A percentile compares a stretch with the other conserved stretches of the same genome.
phyloP scores from a whole-genome alignment of 768 basidiomycete genomes.

The Agaricus subrufescens region DNA sequence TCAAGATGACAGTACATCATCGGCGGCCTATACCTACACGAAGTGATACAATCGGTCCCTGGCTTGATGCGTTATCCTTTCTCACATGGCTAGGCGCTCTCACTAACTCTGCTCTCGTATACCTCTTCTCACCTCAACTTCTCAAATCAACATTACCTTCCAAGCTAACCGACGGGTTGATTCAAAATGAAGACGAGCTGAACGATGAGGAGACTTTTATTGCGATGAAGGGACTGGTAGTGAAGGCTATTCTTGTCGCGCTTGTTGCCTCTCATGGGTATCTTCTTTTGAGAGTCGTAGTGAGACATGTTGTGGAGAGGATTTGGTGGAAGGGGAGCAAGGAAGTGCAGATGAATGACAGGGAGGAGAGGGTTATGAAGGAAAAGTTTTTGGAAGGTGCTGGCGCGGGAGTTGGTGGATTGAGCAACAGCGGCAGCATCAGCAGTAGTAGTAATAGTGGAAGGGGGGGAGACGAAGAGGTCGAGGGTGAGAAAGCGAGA shows the following conservation, averaged over 20 bases:
- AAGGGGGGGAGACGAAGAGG: slow-evolving; percentile 14
- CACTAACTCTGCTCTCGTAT: slow-evolving; percentile 56
- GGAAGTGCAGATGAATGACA: slow-evolving; percentile 57
- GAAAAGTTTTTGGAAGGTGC: slow-evolving; percentile 30
- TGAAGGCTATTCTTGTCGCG: slow-evolving; percentile 68
- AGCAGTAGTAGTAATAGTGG: slow-evolving; percentile 10
- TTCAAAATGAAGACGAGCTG: slow-evolving; percentile 12
- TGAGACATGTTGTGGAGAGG: slow-evolving; percentile 69
- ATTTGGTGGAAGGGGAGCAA: slow-evolving; percentile 72
- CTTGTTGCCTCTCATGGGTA: slow-evolving; percentile 87
- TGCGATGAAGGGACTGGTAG: slow-evolving; percentile 46
- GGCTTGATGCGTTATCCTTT: slow-evolving; percentile 85
- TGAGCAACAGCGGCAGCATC: too few relatives aligned
- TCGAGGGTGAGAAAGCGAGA: slow-evolving; percentile 9
- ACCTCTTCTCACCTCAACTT: slow-evolving; percentile 21
- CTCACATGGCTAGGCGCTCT: slow-evolving; percentile 88
- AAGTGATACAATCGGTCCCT: slow-evolving; percentile 89
- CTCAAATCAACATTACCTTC: slow-evolving; percentile 10
- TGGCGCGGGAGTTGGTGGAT: background rate
- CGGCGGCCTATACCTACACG: slow-evolving; percentile 83
- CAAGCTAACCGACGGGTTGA: slow-evolving; percentile 13
- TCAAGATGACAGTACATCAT: slow-evolving; percentile 87
- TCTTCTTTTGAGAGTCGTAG: slow-evolving; percentile 54
- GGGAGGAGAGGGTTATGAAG: slow-evolving; percentile 46
- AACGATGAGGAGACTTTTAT: slow-evolving; percentile 18